These are phyloP conservation scores for Alternaria sp. DNA, from an alignment of 2,329 filamentous ascomycete genomes.

Conservation along the genomic window DNA sequence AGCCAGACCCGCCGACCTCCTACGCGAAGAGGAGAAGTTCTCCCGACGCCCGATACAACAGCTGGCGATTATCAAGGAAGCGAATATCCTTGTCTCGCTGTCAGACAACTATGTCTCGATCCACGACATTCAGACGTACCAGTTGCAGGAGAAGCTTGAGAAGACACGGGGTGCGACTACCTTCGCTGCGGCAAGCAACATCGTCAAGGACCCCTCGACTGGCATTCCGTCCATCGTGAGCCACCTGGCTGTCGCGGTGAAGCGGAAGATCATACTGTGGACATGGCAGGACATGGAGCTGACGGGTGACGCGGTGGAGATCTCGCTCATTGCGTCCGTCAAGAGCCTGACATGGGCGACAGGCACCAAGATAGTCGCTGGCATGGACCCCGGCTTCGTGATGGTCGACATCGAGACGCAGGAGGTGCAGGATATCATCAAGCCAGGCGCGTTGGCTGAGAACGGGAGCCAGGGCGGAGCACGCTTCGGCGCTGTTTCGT, in stretches of 20 bases:
- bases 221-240: constrained; percentile 94
- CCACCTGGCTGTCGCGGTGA: constrained; percentile 87
- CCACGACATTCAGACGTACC: constrained; percentile 85
- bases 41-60: constrained; percentile 89
- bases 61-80: constrained; percentile 93
- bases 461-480: constrained; percentile 68
- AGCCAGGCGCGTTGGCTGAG: constrained; percentile 73
- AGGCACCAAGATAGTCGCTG: constrained; percentile 84
- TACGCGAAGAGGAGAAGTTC: constrained; percentile 94
- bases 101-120: constrained; percentile 90
- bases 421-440: constrained; percentile 77
- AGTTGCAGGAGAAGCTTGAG: constrained; percentile 77
- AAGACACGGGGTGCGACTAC: constrained; percentile 87
- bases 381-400: constrained; percentile 89
- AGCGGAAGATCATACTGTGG: constrained; percentile 88
- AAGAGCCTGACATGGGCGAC: constrained; percentile 91
- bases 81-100: constrained; percentile 86
- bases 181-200: constrained; percentile 94
- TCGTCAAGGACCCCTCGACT: constrained; percentile 85
- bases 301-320: constrained; percentile 73
- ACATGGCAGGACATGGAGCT: constrained; percentile 96
- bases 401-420: constrained; percentile 83
- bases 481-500: constrained; percentile 82
- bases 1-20: constrained; percentile 71
- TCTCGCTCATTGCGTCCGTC: constrained; percentile 80